Percentiles rank a stretch among this genome's conserved stretches.
Conservation (phyloP, 2,329 filamentous ascomycete genomes). For the Fusarium nematophilum region DNA sequence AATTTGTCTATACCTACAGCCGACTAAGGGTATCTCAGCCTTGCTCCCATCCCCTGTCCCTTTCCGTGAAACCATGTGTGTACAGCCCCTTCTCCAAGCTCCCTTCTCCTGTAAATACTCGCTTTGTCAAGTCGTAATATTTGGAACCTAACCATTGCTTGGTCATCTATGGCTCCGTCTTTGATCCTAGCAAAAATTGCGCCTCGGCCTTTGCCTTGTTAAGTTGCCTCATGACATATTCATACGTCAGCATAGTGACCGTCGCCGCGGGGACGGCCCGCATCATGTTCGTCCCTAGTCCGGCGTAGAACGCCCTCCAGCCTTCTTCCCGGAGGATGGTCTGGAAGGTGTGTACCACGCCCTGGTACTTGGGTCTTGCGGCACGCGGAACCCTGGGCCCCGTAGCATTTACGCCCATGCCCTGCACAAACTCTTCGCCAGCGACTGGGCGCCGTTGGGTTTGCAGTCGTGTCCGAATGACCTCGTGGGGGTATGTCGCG, state of each 20-base stretch:
- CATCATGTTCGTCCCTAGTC: constrained; percentile 98
- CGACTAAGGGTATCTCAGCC: constrained; percentile 52
- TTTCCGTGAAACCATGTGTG: constrained; percentile 30
- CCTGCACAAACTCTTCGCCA: constrained; percentile 63
- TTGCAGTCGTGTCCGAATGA: constrained; percentile 91
- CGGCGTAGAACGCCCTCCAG: constrained; percentile 96
- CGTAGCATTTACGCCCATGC: constrained; percentile 57
- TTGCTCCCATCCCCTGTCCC: constrained; percentile 32
- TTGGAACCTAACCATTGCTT: constrained; percentile 4
- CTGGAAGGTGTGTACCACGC: constrained; percentile 82
- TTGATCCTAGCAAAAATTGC: constrained; percentile 34
- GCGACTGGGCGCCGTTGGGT: constrained; percentile 84
- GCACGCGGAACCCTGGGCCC: constrained; percentile 43
- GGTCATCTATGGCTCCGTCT: constrained; percentile 28
- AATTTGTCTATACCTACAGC: constrained; percentile 51
- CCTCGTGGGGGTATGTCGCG: constrained; percentile 96
- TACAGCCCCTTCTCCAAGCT: constrained; percentile 28
- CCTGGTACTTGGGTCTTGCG: constrained; percentile 72
- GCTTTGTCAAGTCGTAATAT: constrained; percentile 4
- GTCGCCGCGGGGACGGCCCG: constrained; percentile 94
- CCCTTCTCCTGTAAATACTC: constrained; percentile 21
- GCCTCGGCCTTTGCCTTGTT: constrained; percentile 57
- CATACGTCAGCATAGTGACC: constrained; percentile 97
- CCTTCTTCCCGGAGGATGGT: constrained; percentile 92
- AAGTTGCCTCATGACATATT: constrained; percentile 73